These are phyloP conservation scores for Cicer arietinum DNA, from an alignment of 306 rosid species.

Conservation along the genomic window DNA sequence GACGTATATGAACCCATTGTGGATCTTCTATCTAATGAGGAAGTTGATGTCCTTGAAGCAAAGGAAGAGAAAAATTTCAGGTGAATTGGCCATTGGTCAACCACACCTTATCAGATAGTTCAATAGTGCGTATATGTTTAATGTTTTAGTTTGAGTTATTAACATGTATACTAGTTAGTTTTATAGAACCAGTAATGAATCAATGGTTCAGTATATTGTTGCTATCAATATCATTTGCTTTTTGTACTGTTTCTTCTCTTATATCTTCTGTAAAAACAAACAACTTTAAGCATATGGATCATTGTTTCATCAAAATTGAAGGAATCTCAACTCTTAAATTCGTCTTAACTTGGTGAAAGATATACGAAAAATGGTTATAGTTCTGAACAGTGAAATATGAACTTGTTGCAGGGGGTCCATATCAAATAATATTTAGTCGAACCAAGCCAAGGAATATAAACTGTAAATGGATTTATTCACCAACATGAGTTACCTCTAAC, in stretches of 20 bases:
- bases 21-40: constrained; percentile 89
- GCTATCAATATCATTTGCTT: constrained; percentile 8
- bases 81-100: constrained; percentile 37
- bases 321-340: neutral
- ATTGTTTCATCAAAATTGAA: neutral
- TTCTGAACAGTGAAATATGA: neutral
- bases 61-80: constrained; percentile 82
- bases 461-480: neutral
- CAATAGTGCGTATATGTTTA: neutral
- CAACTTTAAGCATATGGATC: neutral
- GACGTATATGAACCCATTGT: constrained; percentile 89
- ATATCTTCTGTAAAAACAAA: neutral
- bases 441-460: neutral
- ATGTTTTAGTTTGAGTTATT: neutral
- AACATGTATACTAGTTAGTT: constrained; percentile 1
- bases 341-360: neutral
- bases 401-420: neutral
- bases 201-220: constrained; percentile 12
- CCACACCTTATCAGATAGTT: constrained; percentile 8
- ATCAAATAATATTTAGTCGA: constrained; percentile 1
- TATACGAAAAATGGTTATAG: neutral
- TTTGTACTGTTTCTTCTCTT: constrained; percentile 11
- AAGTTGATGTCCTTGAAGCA: constrained; percentile 95
- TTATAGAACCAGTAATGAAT: neutral
- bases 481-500: neutral